Percentiles rank a stretch among this genome's conserved stretches.
Conservation (phyloP, 805 yeast species). For the Komagataella kurtzmanii region DNA sequence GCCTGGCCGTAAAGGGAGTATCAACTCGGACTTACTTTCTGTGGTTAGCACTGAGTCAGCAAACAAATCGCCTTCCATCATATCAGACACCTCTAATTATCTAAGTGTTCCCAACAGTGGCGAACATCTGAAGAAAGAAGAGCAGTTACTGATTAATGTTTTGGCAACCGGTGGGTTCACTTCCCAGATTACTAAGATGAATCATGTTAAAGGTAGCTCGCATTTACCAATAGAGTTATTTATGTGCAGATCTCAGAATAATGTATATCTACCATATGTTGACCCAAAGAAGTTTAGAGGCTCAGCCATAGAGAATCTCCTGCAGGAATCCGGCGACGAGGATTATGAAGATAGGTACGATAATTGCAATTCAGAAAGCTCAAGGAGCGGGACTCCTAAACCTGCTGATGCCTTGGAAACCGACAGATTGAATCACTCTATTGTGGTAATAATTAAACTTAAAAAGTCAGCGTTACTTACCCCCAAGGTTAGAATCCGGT, state of each 20-base stretch:
- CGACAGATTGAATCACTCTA: constrained; percentile 25
- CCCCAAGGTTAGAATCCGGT: constrained; percentile 23
- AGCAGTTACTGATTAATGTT: neutral
- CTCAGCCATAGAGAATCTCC: neutral
- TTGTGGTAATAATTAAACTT: constrained; percentile 35
- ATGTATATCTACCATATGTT: neutral
- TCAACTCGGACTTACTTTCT: neutral
- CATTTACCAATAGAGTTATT: neutral
- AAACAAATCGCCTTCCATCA: neutral
- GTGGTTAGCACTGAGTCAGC: neutral
- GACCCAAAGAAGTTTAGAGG: neutral
- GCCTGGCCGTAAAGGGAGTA: neutral
- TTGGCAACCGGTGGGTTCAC: neutral
- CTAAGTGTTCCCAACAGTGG: neutral
- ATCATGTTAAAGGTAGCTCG: neutral
- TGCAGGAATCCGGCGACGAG: constrained; percentile 1
- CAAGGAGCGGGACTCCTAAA: neutral
- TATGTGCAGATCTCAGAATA: neutral
- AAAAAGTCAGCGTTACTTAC: constrained; percentile 23
- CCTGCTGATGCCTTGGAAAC: neutral
- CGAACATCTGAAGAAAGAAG: neutral
- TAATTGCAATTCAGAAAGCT: neutral
- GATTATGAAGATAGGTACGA: constrained; percentile 10
- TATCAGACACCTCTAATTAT: neutral
- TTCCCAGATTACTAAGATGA: neutral